Conservation (phyloP, 108 stramenopile species). For the Skeletonema potamos region DNA sequence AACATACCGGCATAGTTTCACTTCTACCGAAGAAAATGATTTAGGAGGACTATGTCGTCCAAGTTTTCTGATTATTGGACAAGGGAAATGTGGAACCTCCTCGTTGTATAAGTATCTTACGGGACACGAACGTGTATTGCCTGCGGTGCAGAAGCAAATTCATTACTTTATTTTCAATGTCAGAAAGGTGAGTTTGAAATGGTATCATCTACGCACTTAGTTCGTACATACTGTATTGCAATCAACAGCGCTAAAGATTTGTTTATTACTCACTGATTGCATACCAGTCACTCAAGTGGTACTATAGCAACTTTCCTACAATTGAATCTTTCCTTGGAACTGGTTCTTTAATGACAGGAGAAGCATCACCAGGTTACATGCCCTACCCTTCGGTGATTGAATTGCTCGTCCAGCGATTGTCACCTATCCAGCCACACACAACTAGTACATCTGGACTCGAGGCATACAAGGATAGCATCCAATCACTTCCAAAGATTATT, state of each 20-base stretch:
- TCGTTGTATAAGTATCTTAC: slow-evolving; percentile 73
- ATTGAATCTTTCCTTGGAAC: slow-evolving; percentile 60
- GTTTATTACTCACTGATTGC: neutral
- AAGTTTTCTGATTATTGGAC: slow-evolving; percentile 84
- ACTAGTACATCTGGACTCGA: slow-evolving; percentile 6
- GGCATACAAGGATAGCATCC: slow-evolving; percentile 13
- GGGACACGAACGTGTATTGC: slow-evolving; percentile 75
- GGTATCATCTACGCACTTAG: neutral
- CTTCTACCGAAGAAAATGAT: slow-evolving; percentile 7
- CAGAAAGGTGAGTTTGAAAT: slow-evolving; percentile 10
- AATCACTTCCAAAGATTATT: slow-evolving; percentile 55
- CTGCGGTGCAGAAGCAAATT: slow-evolving; percentile 81
- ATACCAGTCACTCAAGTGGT: slow-evolving; percentile 60
- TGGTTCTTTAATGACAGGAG: slow-evolving; percentile 84
- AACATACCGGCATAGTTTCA: slow-evolving; percentile 5
- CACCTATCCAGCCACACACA: neutral
- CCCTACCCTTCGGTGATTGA: slow-evolving; percentile 43
- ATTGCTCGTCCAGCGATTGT: slow-evolving; percentile 18
- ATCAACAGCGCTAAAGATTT: neutral
- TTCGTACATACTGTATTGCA: neutral
- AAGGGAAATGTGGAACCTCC: slow-evolving; percentile 89
- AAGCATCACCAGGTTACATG: slow-evolving; percentile 85
- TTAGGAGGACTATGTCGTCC: slow-evolving; percentile 70
- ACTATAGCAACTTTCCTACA: slow-evolving; percentile 74
- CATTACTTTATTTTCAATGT: slow-evolving; percentile 65